Conservation (phyloP, 1,284 basidiomycete genomes). For the Phellopilus nigrolimitatus region DNA sequence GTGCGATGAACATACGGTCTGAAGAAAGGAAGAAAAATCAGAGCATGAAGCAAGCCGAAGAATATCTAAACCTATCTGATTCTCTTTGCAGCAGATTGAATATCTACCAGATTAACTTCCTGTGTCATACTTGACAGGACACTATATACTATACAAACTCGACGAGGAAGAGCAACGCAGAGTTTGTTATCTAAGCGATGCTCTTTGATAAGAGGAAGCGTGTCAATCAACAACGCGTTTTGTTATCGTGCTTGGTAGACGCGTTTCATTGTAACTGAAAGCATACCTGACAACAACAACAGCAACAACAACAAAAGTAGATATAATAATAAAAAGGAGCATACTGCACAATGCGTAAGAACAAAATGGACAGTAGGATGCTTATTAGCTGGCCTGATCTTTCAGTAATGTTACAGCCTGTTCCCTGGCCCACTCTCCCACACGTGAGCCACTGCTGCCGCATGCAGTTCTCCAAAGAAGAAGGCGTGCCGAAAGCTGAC, state of each 20-base stretch:
- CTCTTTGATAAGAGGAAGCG: not conserved
- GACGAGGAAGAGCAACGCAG: not conserved
- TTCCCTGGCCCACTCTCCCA: slow-evolving; percentile 46
- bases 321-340: not conserved
- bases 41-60: not conserved
- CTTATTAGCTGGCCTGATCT: not conserved
- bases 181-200: not conserved
- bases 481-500: slow-evolving; percentile 45
- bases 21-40: not conserved
- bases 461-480: slow-evolving; percentile 49
- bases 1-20: slow-evolving; percentile 14
- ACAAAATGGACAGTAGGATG: not conserved
- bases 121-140: not conserved
- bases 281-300: too few species aligned
- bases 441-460: slow-evolving; percentile 30
- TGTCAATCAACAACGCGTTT: not conserved
- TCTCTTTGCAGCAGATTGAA: slow-evolving; percentile 3
- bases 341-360: not conserved
- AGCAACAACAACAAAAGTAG: too few species aligned
- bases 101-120: not conserved
- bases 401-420: slow-evolving; percentile 20
- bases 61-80: not conserved
- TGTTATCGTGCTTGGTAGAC: not conserved
- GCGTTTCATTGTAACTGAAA: not conserved
- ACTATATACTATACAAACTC: not conserved